Conservation (phyloP, 345 rosid genomes). For the Camelina neglecta region DNA sequence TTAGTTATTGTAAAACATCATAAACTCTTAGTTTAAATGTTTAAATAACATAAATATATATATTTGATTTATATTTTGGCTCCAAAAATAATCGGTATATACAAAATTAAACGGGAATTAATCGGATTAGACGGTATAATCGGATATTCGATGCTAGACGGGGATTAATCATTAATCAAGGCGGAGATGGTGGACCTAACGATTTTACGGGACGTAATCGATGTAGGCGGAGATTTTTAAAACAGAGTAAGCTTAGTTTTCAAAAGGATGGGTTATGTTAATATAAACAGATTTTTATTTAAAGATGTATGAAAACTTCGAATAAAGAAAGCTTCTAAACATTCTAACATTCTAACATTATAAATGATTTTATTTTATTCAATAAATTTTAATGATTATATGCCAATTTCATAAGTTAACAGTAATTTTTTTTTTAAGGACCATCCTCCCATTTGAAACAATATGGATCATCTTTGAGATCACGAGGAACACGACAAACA, state of each 20-base stretch:
- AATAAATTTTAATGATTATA: background rate
- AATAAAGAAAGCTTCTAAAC: background rate
- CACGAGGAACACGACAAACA: background rate
- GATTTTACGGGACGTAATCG: too few relatives aligned
- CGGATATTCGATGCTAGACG: too few relatives aligned
- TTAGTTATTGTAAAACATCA: too few relatives aligned
- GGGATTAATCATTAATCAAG: too few relatives aligned
- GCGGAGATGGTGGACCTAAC: too few relatives aligned
- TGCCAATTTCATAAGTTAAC: background rate
- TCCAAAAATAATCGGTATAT: too few relatives aligned
- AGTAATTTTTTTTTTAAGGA: background rate
- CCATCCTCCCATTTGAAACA: conserved; percentile 21
- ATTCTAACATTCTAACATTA: background rate
- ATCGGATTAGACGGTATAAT: too few relatives aligned
- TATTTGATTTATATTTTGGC: too few relatives aligned
- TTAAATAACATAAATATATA: too few relatives aligned
- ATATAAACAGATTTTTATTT: background rate
- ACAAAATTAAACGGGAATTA: too few relatives aligned
- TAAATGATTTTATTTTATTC: background rate
- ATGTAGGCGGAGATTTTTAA: too few relatives aligned
- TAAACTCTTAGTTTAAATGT: too few relatives aligned
- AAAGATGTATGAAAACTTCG: background rate
- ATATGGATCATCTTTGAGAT: background rate
- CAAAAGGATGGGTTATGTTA: background rate
- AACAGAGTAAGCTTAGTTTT: background rate